phyloP scores from a whole-genome alignment of 106 monocot species.

The Apostasia ramifera region DNA sequence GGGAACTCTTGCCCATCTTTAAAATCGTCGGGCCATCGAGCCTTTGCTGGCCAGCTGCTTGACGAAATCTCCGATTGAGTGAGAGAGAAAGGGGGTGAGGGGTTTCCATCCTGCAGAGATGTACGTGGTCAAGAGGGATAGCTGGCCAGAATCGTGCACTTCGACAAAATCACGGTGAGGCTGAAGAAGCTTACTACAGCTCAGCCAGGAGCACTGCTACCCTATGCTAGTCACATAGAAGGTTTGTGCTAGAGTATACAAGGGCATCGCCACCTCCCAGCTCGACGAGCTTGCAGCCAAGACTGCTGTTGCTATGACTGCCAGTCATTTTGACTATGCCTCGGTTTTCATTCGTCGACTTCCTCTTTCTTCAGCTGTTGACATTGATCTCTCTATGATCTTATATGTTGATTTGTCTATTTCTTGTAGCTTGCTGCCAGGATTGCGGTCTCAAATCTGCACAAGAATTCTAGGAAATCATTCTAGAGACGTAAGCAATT shows the following conservation, averaged over 20 bases:
- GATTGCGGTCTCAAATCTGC: slow-evolving; percentile 87
- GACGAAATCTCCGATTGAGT: slow-evolving; percentile 24
- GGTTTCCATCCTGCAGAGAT: slow-evolving; percentile 15
- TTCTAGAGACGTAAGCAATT: slow-evolving; percentile 74
- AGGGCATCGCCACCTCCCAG: slow-evolving; percentile 53
- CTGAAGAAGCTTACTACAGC: slow-evolving; percentile 79
- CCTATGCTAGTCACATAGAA: slow-evolving; percentile 70
- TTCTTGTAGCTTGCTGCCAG: slow-evolving; percentile 71
- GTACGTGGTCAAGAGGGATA: slow-evolving; percentile 88
- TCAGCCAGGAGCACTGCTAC: slow-evolving; percentile 59
- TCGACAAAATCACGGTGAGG: slow-evolving; percentile 95
- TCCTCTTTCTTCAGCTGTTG: not conserved
- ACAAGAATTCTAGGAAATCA: slow-evolving; percentile 79
- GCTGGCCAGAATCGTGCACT: slow-evolving; percentile 77
- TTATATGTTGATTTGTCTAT: not conserved
- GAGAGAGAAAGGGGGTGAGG: not conserved
- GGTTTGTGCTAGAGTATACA: slow-evolving; percentile 57
- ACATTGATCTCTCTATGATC: not conserved
- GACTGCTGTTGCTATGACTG: slow-evolving; percentile 89
- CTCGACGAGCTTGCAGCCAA: slow-evolving; percentile 86
- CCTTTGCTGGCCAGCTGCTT: slow-evolving; percentile 34
- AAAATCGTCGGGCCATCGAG: too few relatives aligned
- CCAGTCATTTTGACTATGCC: slow-evolving; percentile 83
- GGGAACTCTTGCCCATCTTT: too few relatives aligned
- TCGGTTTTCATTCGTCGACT: slow-evolving; percentile 22